Percentiles rank a stretch among this genome's conserved stretches.
Evolutionary conservation across 2,329 filamentous ascomycete species (phyloP).

Genomic region (Aplosporella prunicola): DNA sequence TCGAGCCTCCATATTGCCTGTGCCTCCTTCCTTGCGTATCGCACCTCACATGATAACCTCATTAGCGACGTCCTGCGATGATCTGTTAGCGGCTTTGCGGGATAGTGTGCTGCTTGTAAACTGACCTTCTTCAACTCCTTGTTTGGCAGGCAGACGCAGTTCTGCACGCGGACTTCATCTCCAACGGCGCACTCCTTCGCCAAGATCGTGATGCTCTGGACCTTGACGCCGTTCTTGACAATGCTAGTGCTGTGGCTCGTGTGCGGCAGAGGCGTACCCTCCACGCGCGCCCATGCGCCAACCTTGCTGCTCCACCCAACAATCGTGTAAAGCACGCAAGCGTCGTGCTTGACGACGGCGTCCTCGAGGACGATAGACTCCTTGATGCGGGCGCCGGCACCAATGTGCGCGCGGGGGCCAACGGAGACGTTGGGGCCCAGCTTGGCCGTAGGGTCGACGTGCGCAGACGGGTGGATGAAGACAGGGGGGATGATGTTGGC

Average conservation of each 20-base stretch:
- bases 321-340: conserved; percentile 90
- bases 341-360: conserved; percentile 90
- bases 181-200: conserved; percentile 93
- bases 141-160: conserved; percentile 93
- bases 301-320: conserved; percentile 95
- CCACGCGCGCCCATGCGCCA: conserved; percentile 95
- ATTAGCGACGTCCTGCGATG: conserved; percentile 66
- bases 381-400: conserved; percentile 84
- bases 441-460: conserved; percentile 89
- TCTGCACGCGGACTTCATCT: conserved; percentile 92
- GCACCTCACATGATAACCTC: conserved; percentile 79
- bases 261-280: conserved; percentile 82
- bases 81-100: conserved; percentile 1
- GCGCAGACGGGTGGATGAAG: conserved; percentile 86
- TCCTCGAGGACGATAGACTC: conserved; percentile 95
- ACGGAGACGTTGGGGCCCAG: conserved; percentile 95
- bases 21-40: no score
- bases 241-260: conserved; percentile 88
- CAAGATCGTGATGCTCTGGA: conserved; percentile 94
- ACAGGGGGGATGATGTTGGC: conserved; percentile 85
- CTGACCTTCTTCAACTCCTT: conserved; percentile 94
- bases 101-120: conserved; percentile 17
- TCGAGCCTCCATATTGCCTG: no score
- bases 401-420: conserved; percentile 76
- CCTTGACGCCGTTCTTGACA: conserved; percentile 95